phyloP scores from a whole-genome alignment of 331 rosid species.

The Acacia concinna region DNA sequence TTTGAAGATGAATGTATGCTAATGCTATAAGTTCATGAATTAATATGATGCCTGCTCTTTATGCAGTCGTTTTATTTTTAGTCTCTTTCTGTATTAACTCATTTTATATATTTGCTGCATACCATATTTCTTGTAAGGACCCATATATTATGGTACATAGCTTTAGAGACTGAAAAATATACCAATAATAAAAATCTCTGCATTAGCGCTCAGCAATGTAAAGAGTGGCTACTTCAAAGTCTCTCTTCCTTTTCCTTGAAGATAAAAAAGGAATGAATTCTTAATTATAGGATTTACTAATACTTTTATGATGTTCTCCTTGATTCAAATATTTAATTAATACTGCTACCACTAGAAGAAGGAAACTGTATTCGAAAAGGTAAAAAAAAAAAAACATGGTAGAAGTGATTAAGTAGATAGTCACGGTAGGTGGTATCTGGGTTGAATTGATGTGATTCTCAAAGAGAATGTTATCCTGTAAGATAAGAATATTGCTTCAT shows the following conservation, averaged over 20 bases:
- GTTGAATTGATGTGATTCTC: not conserved
- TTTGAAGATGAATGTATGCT: not conserved
- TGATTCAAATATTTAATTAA: not conserved
- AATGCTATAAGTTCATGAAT: not conserved
- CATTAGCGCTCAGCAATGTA: not conserved
- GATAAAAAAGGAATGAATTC: not conserved
- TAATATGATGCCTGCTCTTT: not conserved
- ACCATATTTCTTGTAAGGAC: not conserved
- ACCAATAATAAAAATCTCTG: not conserved
- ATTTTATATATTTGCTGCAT: not conserved
- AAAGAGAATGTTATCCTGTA: not conserved
- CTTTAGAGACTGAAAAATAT: not conserved
- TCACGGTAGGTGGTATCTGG: not conserved
- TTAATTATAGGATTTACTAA: not conserved
- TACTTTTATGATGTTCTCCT: conserved; percentile 2
- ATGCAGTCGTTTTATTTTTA: not conserved
- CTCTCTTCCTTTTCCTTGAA: not conserved
- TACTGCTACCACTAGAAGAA: not conserved
- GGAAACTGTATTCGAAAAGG: not conserved
- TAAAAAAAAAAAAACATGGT: not conserved
- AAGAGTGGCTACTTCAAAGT: not conserved
- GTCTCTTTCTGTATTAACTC: not conserved
- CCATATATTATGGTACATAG: not conserved
- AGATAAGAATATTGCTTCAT: not conserved
- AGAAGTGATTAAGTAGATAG: not conserved